Base-by-base conservation (phyloP, 2,329 filamentous ascomycete genomes). In the Pochonia chlamydosporia region DNA sequence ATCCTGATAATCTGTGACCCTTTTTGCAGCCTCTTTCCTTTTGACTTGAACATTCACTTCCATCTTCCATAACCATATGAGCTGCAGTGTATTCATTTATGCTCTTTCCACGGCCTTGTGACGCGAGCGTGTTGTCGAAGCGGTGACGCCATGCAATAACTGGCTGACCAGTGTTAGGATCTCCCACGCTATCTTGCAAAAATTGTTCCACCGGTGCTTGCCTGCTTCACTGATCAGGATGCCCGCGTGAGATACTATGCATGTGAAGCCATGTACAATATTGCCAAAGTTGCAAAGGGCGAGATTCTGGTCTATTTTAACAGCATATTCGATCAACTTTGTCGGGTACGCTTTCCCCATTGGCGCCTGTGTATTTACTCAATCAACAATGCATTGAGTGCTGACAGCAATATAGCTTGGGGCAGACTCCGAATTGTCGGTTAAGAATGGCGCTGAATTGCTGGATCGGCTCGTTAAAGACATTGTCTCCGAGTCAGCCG, bases 261-360 rank as follows among this genome's bases (percentile, higher is more conserved):
- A 21, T 99, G 93, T 70, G 93, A 99, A 73, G 95, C 91, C 67
- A 99, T 99, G 93, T 99, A 99, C 72, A 99, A 99, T 68, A 99
- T 99, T 63, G 91, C 93, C 62, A 99, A 99, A 71, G 93, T 99
- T 41, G 93, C 92, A 51, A 99, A 99, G 69, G 93, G 95, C 31
- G 93, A 99, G 68, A 93, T 99, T 18, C 70, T 99, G 54, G 81
- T 95, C 35, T 99, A 96, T 73, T 99, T 99, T 69, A 99, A 99
- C 69, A 87, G 95, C 60, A 93, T 99, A 53, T 99, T 99, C 62
- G 93, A 99, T 71, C 90, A 93, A 20, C 74, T 99, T 46, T 96
- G 91, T 73, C 97, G 96, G 79, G 90, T 95, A 71, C 14, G 55
- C 20, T 23, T 20, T n/a, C 7, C 8, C 24, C 23, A 26, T 44